Percentiles rank a stretch among this genome's conserved stretches.
Evolutionary conservation across 495 filamentous ascomycete species (phyloP).

Genomic region (Aspergillus kassunensis): DNA sequence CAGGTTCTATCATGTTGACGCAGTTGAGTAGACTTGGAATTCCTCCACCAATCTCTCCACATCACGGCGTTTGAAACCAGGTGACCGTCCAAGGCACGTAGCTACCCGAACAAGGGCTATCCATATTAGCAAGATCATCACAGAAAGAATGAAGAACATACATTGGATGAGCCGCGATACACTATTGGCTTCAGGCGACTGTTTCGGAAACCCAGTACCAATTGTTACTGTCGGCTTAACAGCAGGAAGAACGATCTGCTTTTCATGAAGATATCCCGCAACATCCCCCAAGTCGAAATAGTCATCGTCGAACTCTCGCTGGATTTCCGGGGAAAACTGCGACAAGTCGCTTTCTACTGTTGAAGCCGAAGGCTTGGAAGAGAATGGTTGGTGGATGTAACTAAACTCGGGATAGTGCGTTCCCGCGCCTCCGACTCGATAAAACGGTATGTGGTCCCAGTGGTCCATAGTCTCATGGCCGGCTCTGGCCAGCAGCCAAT

Average conservation of each 20-base stretch:
- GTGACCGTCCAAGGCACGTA: conserved; percentile 48
- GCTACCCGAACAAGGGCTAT: conserved; percentile 30
- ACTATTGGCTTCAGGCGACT: not conserved
- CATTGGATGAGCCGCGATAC: conserved; percentile 19
- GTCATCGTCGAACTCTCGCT: conserved; percentile 56
- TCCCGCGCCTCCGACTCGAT: conserved; percentile 62
- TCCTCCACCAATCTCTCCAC: conserved; percentile 22
- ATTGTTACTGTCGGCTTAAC: not conserved
- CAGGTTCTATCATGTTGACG: not conserved
- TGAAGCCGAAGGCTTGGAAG: conserved; percentile 22
- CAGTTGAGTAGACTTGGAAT: not conserved
- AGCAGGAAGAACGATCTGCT: conserved; percentile 17
- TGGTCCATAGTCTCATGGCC: conserved; percentile 41
- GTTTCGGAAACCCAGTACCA: not conserved
- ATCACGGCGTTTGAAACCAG: conserved; percentile 22
- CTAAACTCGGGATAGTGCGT: conserved; percentile 50
- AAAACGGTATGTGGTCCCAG: conserved; percentile 56
- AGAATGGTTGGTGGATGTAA: conserved; percentile 17
- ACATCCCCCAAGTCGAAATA: conserved; percentile 74
- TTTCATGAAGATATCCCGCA: conserved; percentile 56
- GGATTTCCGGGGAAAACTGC: conserved; percentile 10
- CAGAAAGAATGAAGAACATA: conserved; percentile 1
- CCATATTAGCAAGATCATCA: not conserved
- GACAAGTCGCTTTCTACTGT: conserved; percentile 27
- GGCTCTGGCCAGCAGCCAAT: conserved; percentile 22